These are phyloP conservation scores for Aspergillus sp. DNA, from an alignment of 2,329 filamentous ascomycete species.

Conservation along the genomic window DNA sequence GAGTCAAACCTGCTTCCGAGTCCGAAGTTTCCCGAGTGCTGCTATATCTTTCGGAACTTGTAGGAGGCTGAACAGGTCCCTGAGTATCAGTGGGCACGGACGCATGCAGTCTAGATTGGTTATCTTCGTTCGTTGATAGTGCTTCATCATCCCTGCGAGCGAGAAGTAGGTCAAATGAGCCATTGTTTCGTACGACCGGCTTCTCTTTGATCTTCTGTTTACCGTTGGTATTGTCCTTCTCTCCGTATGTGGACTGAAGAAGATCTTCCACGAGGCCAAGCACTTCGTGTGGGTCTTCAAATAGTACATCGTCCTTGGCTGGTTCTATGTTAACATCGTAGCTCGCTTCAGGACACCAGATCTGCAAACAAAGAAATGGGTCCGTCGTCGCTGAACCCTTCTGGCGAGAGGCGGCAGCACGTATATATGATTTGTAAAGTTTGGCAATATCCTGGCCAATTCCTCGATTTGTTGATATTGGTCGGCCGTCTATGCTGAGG, in stretches of 20 bases:
- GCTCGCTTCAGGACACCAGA: conserved; percentile 52
- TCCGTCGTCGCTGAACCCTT: conserved; percentile 35
- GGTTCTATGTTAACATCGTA: conserved; percentile 66
- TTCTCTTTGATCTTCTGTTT: conserved; percentile 7
- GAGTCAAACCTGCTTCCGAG: neutral
- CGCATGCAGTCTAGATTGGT: neutral
- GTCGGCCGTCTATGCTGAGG: conserved; percentile 58
- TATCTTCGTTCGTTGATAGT: neutral
- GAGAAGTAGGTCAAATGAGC: conserved; percentile 22
- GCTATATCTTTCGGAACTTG: too few species aligned
- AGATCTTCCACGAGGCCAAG: conserved; percentile 46
- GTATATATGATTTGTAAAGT: conserved; percentile 52
- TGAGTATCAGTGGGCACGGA: neutral
- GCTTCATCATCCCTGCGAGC: conserved; percentile 15
- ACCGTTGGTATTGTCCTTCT: neutral
- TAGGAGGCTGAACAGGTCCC: neutral
- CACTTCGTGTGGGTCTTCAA: conserved; percentile 49
- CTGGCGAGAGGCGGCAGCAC: conserved; percentile 28
- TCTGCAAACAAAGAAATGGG: conserved; percentile 57
- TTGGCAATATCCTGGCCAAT: conserved; percentile 54
- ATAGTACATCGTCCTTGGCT: conserved; percentile 62
- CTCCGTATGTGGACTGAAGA: conserved; percentile 15
- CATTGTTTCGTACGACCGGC: neutral
- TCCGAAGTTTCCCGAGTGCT: neutral
- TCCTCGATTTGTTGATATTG: conserved; percentile 51